Conservation (phyloP, 768 basidiomycete genomes). For the Kwoniella dejecticola region DNA sequence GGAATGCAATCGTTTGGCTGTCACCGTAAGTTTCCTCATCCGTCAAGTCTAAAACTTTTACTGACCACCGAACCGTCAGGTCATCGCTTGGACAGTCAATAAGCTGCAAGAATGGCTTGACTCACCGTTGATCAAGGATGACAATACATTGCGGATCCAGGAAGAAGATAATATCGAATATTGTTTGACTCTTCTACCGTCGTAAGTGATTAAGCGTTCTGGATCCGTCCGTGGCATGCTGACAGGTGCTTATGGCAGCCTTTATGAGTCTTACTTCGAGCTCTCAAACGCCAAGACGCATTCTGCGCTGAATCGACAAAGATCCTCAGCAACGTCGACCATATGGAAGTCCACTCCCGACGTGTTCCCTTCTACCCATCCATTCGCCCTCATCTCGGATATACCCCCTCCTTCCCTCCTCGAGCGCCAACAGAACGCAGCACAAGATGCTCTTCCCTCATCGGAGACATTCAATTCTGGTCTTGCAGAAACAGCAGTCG, state of each 20-base stretch:
- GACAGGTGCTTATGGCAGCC: slow-evolving; percentile 58
- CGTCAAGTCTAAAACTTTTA: neutral
- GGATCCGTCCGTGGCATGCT: neutral
- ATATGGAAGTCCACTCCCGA: slow-evolving; percentile 67
- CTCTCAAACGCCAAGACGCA: slow-evolving; percentile 69
- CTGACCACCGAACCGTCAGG: slow-evolving; percentile 21
- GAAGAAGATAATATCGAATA: slow-evolving; percentile 93
- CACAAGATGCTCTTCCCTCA: slow-evolving; percentile 58
- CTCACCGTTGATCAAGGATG: slow-evolving; percentile 65
- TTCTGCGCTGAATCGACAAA: slow-evolving; percentile 70
- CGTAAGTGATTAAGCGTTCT: slow-evolving; percentile 62
- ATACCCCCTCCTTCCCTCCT: slow-evolving; percentile 59
- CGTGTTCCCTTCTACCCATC: slow-evolving; percentile 91
- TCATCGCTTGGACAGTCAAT: slow-evolving; percentile 69
- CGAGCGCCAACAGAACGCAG: slow-evolving; percentile 38
- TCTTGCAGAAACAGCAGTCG: slow-evolving; percentile 81
- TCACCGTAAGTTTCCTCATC: slow-evolving; percentile 67
- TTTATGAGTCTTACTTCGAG: slow-evolving; percentile 86
- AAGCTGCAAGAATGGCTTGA: slow-evolving; percentile 80
- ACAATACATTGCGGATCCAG: slow-evolving; percentile 67
- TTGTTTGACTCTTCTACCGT: slow-evolving; percentile 76
- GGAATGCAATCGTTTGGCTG: slow-evolving; percentile 83
- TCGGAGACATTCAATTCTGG: slow-evolving; percentile 66
- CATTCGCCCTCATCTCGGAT: slow-evolving; percentile 76
- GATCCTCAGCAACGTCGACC: slow-evolving; percentile 56